A percentile compares a stretch with the other conserved stretches of the same genome.
Conservation (phyloP, 208 protist species). For the Crithidia mellificae region DNA sequence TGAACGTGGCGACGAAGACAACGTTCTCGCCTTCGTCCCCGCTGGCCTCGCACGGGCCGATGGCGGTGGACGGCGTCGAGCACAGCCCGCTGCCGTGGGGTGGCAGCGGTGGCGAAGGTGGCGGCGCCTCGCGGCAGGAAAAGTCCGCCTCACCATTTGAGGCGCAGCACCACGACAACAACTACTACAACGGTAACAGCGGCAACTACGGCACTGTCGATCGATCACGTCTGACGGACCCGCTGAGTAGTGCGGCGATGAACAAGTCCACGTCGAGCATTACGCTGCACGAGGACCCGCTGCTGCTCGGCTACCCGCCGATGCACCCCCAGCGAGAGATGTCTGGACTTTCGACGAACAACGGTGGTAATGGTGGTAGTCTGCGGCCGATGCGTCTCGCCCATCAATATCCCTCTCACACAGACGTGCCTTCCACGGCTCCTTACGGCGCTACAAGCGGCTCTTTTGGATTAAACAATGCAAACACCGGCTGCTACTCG, state of each 20-base stretch:
- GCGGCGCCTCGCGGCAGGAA: neutral
- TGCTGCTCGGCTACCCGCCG: slow-evolving; percentile 3
- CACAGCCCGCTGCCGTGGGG: slow-evolving; percentile 8
- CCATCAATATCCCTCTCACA: neutral
- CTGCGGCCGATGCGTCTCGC: neutral
- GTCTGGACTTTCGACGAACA: slow-evolving; percentile 1
- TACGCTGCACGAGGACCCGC: slow-evolving; percentile 14
- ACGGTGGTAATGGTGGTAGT: neutral
- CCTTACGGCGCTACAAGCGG: slow-evolving; percentile 1
- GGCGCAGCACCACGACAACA: neutral
- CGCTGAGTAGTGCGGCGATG: neutral
- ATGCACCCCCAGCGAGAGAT: slow-evolving; percentile 5
- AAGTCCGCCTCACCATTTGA: neutral
- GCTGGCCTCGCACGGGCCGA: neutral
- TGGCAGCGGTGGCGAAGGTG: no score
- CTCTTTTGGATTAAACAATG: slow-evolving; percentile 9
- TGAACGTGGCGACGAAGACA: neutral
- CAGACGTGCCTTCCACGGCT: neutral
- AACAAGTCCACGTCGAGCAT: neutral
- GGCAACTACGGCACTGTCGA: neutral
- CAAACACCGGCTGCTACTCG: neutral
- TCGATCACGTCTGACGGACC: neutral
- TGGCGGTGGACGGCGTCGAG: slow-evolving; percentile 4
- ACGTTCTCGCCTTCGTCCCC: neutral
- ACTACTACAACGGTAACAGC: neutral